Base-by-base conservation (phyloP, 495 filamentous ascomycete genomes). In the Aspergillus indologenus region DNA sequence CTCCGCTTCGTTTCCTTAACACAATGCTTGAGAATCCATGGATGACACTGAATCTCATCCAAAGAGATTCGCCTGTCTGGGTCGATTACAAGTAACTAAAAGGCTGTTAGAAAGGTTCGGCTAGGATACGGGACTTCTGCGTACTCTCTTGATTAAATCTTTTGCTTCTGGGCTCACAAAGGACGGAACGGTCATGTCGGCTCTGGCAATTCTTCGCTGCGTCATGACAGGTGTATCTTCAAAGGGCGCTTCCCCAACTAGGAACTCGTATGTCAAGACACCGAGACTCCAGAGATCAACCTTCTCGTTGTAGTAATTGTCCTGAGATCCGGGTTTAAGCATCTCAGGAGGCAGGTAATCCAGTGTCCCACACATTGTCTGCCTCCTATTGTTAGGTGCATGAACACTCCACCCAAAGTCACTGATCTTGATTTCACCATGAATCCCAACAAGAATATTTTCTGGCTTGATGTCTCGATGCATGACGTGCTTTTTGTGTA, bases 381-480 rank as follows among this genome's bases (percentile, higher is more conserved):
- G 87, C 44, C 94, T 84, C 53, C 93, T 75, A 75, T 96, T 96
- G 67, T 96, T 97, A 11, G 94, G 94, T 23, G 94, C 95, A 71
- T 98, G 94, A 18, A 98, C 95, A 73, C 89, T 93, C 95, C 95
- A 98, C 47, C 94, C 94, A 66, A 98, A 98, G 73, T 98, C 94
- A 5, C 90, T 92, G 69, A 98, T 92, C 75, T 98, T 98, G 75
- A 98, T 96, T 75, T 98, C 94, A 45, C 92, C 94, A 68, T 98
- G 93, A 54, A 98, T 92, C 19, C 94, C 94, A 42, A 98, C 87
- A 17, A 98, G 85, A 63, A 98, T 98, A 67, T 98, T 98, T 75
- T 98, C 94, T 12, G 94, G 94, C 77, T 98, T 98, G 77, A 98
- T 98, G 64, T 98, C 94, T 46, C 94, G 87, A 67, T 98, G 94